Base-by-base conservation (phyloP, 768 basidiomycete genomes). In the Kwoniella dejecticola region DNA sequence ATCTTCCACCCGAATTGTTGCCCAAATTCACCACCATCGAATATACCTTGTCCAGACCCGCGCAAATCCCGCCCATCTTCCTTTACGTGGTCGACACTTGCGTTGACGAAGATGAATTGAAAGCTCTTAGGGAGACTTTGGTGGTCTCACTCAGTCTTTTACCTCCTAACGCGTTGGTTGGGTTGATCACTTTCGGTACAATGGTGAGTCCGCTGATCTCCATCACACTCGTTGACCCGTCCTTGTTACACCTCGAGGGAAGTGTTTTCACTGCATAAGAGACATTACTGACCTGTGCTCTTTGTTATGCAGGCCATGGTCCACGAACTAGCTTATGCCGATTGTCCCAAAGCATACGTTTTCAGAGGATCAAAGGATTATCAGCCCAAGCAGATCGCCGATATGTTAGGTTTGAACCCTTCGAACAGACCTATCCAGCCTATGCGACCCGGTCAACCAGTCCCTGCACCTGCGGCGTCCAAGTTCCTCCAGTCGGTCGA, bases 21-120 rank as follows among this genome's bases (percentile, higher is more conserved):
- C 93, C 95, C 75, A 94, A 96, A 81, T 98, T 97, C 83, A 98
- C 96, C 30, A 99, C 96, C 7, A 96, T 99, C 80, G 96, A 99
- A 81, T 99, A 99, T 82, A 98, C 95, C n/a, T 88, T 98, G 47
- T 84, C 89, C 24, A 86, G 95, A 63, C 88, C 91, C 0, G 91
- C 88, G 12, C 91, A 88, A 72, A 88, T 95, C 45, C 94, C 95
- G 3, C 95, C 96, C 52, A 85, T 98, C 79, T 98, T 99, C 84
- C 84, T 99, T 44, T 96, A 93, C 77, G 93, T 97, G 54, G 88
- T 99, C 48, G 95, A 98, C 79, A 97, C 94, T 23, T 99, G 96
- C 78, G 83, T 98, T 68, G 81, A 82, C 49, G 89, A 91, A 63
- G 92, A 96, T 29, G 96, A 98, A 79, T 83, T 99, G 67, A 95